Base-by-base conservation (phyloP, 129 eudicot genomes). In the Artemisia annua region DNA sequence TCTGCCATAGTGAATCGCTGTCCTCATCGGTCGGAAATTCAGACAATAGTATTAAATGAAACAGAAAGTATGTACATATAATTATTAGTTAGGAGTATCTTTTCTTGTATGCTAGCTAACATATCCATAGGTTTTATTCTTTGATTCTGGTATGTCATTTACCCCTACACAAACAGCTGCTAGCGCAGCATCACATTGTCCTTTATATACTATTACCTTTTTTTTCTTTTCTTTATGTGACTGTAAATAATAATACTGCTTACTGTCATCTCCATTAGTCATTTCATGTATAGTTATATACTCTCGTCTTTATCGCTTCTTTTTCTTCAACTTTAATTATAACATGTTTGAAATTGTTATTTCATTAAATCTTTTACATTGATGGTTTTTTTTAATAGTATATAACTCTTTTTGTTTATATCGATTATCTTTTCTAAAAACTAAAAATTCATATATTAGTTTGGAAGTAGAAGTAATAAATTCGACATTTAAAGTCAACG, bases 11-110 rank as follows among this genome's bases (percentile, higher is more conserved):
- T 85, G 77, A 84, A 80, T 53, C 91, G 88, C 70, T 91, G 95
- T 76, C 92, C 97, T 77, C 97, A 91, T 67, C 85, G 89, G 15
- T 78, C 95, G 5, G 97, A 91, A 84, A 84, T 91, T 59, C 97
- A 91, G 84, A 91, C 95, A 69, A 73, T 91, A 5, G 87, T 75
- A 59, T 87, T 86, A 71, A 84, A 85, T 16, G 85, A 84, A 55
- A 85, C 78, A 54, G 90, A 86, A 67, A 78, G 97, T 91, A 81
- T 49, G 97, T 71, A 44, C 48, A 12, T 80, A 18, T 12, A 30
- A 6, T 18, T 28, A 48, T 59, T 19, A 62, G 32, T 72, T 60
- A 39, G 26, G 3, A 16, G 19, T 60, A 3, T 43, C 48, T 26
- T 66, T 50, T 43, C 18, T 39, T 11, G 60, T 72, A 8, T 22